These are phyloP conservation scores for Pontederia paniculata DNA, from an alignment of 176 grass and related monocot species.

Conservation along the genomic window DNA sequence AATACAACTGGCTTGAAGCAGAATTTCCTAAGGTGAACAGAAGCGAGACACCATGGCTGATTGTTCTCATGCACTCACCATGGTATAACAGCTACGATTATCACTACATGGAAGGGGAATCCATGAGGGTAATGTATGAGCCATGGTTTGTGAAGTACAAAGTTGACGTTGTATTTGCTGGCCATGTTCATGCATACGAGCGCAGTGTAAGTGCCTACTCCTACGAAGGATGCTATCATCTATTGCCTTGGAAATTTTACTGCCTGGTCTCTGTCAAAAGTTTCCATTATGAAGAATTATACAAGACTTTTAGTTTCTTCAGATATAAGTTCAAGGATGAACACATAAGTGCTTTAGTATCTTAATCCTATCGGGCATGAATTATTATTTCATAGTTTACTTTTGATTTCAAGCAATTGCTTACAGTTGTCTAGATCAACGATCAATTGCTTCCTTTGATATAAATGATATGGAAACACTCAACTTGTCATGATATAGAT, in stretches of 20 bases:
- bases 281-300: too few species aligned
- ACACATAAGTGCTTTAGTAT: not conserved
- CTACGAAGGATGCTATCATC: too few species aligned
- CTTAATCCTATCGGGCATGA: not conserved
- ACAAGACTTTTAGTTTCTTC: too few species aligned
- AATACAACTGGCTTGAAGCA: slow-evolving; percentile 71
- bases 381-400: too few species aligned
- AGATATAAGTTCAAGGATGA: not conserved
- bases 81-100: slow-evolving; percentile 98
- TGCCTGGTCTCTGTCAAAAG: too few species aligned
- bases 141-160: slow-evolving; percentile 80
- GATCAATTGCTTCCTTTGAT: too few species aligned
- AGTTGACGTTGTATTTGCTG: slow-evolving; percentile 73
- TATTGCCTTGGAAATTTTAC: too few species aligned
- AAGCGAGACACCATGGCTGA: slow-evolving; percentile 86
- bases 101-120: slow-evolving; percentile 91
- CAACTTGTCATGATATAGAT: not conserved
- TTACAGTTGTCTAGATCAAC: too few species aligned
- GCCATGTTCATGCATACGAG: slow-evolving; percentile 89
- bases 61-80: slow-evolving; percentile 71
- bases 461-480: too few species aligned
- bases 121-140: slow-evolving; percentile 88
- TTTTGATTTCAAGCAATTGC: too few species aligned
- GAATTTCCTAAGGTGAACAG: slow-evolving; percentile 88
- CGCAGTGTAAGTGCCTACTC: slow-evolving; percentile 39